These are phyloP conservation scores for Arachnomyces sp. DNA, from an alignment of 2,329 filamentous ascomycete genomes.

Conservation along the genomic window DNA sequence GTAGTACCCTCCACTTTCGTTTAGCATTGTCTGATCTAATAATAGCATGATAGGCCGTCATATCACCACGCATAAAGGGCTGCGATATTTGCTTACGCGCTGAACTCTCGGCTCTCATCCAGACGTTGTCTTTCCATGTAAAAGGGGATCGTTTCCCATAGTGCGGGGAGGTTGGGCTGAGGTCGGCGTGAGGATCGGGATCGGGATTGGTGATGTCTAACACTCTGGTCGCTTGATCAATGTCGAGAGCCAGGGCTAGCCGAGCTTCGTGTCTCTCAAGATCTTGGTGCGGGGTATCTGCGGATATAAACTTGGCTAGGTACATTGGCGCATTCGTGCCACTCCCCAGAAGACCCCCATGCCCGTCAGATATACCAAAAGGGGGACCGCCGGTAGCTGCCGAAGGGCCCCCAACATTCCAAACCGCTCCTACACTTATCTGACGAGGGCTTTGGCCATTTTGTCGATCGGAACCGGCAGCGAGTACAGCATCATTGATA, in stretches of 20 bases:
- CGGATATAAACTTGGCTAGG: slow-evolving; percentile 49
- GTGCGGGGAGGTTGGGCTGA: slow-evolving; percentile 18
- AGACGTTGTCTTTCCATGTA: slow-evolving; percentile 34
- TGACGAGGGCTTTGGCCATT: slow-evolving; percentile 30
- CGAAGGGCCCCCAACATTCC: slow-evolving; percentile 66
- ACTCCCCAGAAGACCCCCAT: slow-evolving; percentile 58
- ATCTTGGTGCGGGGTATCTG: slow-evolving; percentile 50
- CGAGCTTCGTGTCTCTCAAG: slow-evolving; percentile 63
- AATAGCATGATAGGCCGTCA: no score
- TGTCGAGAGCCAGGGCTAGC: slow-evolving; percentile 71
- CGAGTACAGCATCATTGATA: slow-evolving; percentile 22
- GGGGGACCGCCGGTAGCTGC: slow-evolving; percentile 43
- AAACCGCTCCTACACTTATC: slow-evolving; percentile 62
- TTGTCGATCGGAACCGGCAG: slow-evolving; percentile 10
- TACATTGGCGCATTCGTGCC: slow-evolving; percentile 64
- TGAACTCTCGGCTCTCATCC: slow-evolving; percentile 25
- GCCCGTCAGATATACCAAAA: slow-evolving; percentile 51
- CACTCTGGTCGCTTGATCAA: slow-evolving; percentile 62
- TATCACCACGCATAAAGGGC: background rate
- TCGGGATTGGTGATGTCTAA: slow-evolving; percentile 46
- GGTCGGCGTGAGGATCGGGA: slow-evolving; percentile 16
- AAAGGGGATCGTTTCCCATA: slow-evolving; percentile 27
- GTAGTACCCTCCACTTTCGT: background rate
- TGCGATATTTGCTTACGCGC: slow-evolving; percentile 25
- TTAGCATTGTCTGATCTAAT: no score